Evolutionary conservation across 2,329 filamentous ascomycete species (phyloP), one percentile per base, ranked within the genome.

Genomic region (Apiospora koreana): DNA sequence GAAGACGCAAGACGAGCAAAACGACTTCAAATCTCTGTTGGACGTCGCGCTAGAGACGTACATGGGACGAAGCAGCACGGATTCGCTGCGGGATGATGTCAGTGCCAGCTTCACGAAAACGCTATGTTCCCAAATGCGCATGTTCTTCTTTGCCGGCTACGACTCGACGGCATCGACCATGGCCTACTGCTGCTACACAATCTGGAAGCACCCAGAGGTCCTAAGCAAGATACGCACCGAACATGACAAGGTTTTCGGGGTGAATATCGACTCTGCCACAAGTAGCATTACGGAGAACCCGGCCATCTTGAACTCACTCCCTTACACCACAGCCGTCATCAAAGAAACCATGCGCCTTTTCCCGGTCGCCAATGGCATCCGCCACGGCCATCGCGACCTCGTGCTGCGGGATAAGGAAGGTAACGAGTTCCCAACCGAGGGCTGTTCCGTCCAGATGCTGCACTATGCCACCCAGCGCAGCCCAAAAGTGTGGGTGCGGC

Each of bases 311-410:
- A 87, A 85, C 75, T 78, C 82, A 42, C 80, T 89, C 14, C 80
- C 82, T 1, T 88, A 87, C 74, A 87, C 86, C 2, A 78, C 77
- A 6, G 86, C 86, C 43, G 81, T 87, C 12, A 81, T 87, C 72
- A 86, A 87, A 71, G 87, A 89, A 76, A 81, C 82, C 0, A 79
- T 89, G 3, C 82, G 87, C 2, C 73, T 89, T 21, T 87, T 84
- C 70, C 86, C 87, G 68, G 77, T 28, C 70, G 86, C 85, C 0
- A 83, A 80, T 67, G 82, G 83, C 3, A 81, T 84, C 46, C 82
- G 86, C 38, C 72, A 71, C 18, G 83, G 81, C 25, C 75, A 88
- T 31, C 82, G 86, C 35, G 68, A 72, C n/a, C 80, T 80, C 12
- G 67, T 73, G 9, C 70, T 83, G 68, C 81, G 79, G 46, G 77